Base-by-base conservation (phyloP, 108 stramenopile species). In the Cyclotella cryptica region DNA sequence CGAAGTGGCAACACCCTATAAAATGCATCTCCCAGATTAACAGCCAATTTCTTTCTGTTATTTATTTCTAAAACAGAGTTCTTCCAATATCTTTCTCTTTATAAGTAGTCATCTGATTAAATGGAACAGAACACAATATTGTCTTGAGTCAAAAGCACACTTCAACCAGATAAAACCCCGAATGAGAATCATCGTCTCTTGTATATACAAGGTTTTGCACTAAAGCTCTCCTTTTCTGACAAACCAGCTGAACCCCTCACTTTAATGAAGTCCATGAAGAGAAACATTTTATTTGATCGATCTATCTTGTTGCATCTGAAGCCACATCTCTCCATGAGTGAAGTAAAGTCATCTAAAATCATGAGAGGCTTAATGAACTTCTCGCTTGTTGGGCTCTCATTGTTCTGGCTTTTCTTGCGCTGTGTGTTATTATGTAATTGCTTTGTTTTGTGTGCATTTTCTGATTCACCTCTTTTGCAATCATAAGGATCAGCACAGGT, bases 231-330 rank as follows among this genome's bases (percentile, higher is more conserved):
- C 13, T 84, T 75, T 26, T 80, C 61, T n/a, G 90, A 82, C 63
- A 90, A 86, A 66, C 84, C 75, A 71, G 86, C 87, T 18, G 71
- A 81, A 2, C 79, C 79, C 30, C 89, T 89, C 65, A 84, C 85
- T 81, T 95, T 94, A 58, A 83, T 64, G 74, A 96, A 87, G 47
- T 95, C 94, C 78, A 97, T 74, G 43, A 95, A 44, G 18, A 98
- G 66, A 80, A 98, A 98, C 95, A 98, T 97, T 78, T 93, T 96
- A 74, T 98, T 98, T 57, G 86, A 88, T 60, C 86, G 86, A 88
- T 92, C 94, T 42, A 71, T 83, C 29, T 75, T 77, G 5, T 74
- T 83, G 78, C 83, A 88, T 69, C 83, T 62, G 57, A 95, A 98
- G 41, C 88, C 96, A 51, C 92, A 86, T 11, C 86, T 71, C 24